These are phyloP conservation scores for Rutstroemia sydowiana DNA, from an alignment of 2,329 filamentous ascomycete genomes.

Conservation along the genomic window DNA sequence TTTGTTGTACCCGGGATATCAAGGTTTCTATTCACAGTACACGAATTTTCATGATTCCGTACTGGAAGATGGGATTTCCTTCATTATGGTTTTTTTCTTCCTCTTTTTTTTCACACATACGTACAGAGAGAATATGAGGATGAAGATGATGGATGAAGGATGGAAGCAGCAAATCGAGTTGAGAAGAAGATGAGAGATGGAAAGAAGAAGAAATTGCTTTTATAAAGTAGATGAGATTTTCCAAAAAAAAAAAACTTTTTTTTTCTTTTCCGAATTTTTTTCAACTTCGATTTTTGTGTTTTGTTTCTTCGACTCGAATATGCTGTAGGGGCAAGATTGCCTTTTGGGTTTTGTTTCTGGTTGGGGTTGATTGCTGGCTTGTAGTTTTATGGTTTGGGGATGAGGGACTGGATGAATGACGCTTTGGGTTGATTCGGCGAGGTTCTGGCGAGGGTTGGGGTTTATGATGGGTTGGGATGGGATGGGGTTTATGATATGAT, in stretches of 20 bases:
- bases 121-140: too few relatives aligned
- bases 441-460: background rate
- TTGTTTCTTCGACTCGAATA: background rate
- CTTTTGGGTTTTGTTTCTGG: background rate
- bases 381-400: background rate
- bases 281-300: too few relatives aligned
- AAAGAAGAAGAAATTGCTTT: background rate
- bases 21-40: background rate
- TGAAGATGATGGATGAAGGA: too few relatives aligned
- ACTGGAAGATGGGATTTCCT: background rate
- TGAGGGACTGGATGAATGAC: background rate
- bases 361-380: background rate
- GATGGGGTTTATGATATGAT: background rate
- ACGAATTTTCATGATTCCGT: background rate
- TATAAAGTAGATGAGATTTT: background rate
- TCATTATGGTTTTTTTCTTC: too few relatives aligned
- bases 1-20: constrained; percentile 2
- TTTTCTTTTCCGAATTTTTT: too few relatives aligned
- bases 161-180: background rate
- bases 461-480: background rate
- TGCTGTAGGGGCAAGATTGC: background rate
- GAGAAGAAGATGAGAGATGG: background rate
- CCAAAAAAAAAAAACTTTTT: background rate
- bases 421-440: background rate
- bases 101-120: too few relatives aligned